Conservation (phyloP, 192 early-diverging fungal genomes). For the Podochytrium sp. region DNA sequence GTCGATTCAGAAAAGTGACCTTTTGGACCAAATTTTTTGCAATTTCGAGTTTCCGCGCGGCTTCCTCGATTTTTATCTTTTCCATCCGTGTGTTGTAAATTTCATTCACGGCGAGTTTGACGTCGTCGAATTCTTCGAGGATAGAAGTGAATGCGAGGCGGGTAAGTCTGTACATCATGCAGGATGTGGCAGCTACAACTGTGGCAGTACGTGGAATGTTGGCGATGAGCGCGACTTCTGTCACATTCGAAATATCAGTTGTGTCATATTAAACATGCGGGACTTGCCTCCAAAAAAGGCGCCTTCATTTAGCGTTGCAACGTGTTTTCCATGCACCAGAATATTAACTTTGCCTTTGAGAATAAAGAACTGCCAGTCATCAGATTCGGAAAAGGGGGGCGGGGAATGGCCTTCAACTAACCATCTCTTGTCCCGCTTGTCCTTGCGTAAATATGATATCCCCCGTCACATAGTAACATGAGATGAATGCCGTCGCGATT, state of each 20-base stretch:
- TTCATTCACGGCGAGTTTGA: conserved; percentile 32
- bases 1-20: conserved; percentile 44
- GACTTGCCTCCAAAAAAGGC: conserved; percentile 26
- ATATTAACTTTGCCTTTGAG: conserved; percentile 20
- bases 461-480: conserved; percentile 35
- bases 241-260: background rate
- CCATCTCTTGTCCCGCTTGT: conserved; percentile 20
- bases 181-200: conserved; percentile 23
- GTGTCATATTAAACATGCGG: too few species aligned
- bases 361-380: conserved; percentile 32
- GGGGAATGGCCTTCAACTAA: conserved; percentile 11
- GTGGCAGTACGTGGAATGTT: conserved; percentile 41
- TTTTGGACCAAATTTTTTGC: conserved; percentile 42
- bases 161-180: conserved; percentile 28
- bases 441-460: conserved; percentile 29
- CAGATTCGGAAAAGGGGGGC: background rate
- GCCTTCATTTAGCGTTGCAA: conserved; percentile 6
- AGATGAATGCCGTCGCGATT: conserved; percentile 21
- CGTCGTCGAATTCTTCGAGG: conserved; percentile 40
- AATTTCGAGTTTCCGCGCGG: background rate
- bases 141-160: conserved; percentile 26
- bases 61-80: conserved; percentile 44
- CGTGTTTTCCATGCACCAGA: conserved; percentile 24
- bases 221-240: conserved; percentile 27
- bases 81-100: conserved; percentile 51